Percentiles rank a stretch among this genome's conserved stretches.
Evolutionary conservation across 2,329 filamentous ascomycete species (phyloP).

Genomic region (Hypoxylon sp.): DNA sequence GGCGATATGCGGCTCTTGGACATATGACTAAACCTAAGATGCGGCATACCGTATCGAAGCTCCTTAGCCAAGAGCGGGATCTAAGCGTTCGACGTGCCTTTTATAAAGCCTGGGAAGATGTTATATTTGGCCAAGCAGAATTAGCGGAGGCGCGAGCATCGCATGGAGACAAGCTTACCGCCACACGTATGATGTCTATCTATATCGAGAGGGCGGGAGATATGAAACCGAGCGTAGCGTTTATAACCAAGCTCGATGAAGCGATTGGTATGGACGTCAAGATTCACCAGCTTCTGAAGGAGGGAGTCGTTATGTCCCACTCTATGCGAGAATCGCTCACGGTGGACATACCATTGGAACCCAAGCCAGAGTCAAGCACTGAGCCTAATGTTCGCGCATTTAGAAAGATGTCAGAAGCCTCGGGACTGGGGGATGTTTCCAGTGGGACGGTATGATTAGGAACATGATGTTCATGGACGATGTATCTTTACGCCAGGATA

Average conservation of each 20-base stretch:
- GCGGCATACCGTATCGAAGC: constrained; percentile 32
- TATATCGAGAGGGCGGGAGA: constrained; percentile 26
- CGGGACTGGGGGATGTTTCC: too few species aligned
- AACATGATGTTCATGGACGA: too few species aligned
- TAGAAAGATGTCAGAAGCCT: too few species aligned
- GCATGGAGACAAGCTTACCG: not conserved
- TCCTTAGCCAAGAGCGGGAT: constrained; percentile 19
- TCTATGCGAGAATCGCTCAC: constrained; percentile 31
- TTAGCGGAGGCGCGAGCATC: constrained; percentile 26
- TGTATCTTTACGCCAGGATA: too few species aligned
- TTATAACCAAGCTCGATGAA: constrained; percentile 40
- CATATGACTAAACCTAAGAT: constrained; percentile 31
- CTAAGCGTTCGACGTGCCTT: constrained; percentile 22
- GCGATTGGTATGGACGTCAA: constrained; percentile 40
- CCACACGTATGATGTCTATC: constrained; percentile 22
- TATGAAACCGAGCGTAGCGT: constrained; percentile 17
- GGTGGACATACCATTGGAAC: constrained; percentile 39
- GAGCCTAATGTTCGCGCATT: too few species aligned
- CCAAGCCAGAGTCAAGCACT: too few species aligned
- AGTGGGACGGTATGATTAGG: too few species aligned
- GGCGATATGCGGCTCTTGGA: constrained; percentile 41
- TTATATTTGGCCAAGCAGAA: constrained; percentile 41
- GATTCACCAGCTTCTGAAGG: constrained; percentile 37
- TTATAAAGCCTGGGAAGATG: constrained; percentile 41
- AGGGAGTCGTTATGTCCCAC: constrained; percentile 28